phyloP scores from a whole-genome alignment of 164 flowering plant genomes.

The Magnolia officinalis region DNA sequence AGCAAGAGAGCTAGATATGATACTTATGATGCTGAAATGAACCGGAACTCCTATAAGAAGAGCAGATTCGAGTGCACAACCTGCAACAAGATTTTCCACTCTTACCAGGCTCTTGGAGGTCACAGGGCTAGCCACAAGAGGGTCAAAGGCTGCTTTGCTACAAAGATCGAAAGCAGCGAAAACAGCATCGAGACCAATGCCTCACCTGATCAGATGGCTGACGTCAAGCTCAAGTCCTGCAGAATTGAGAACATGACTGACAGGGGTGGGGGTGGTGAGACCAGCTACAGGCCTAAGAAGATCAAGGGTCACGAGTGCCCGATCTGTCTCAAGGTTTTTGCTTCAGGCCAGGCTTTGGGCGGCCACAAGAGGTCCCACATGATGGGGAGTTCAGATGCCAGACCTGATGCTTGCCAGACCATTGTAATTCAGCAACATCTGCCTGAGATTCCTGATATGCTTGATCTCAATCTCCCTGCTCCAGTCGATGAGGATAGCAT shows the following conservation, averaged over 20 bases:
- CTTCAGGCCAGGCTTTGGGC: constrained; percentile 74
- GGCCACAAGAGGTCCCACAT: constrained; percentile 75
- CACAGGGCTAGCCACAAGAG: constrained; percentile 53
- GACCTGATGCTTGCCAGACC: constrained; percentile 9
- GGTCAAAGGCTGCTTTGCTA: constrained; percentile 29
- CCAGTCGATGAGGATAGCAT: constrained; percentile 42
- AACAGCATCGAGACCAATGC: constrained; percentile 34
- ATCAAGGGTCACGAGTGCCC: constrained; percentile 55
- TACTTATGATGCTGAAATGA: constrained; percentile 19
- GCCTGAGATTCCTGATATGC: constrained; percentile 27
- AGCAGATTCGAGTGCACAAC: constrained; percentile 44
- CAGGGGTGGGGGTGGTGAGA: constrained; percentile 13
- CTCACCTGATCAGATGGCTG: constrained; percentile 19
- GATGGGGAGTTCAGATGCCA: constrained; percentile 29
- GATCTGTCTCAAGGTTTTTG: constrained; percentile 52
- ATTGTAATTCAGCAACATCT: constrained; percentile 31
- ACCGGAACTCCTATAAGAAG: constrained; percentile 25
- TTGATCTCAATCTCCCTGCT: constrained; percentile 75
- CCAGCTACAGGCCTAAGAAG: constrained; percentile 30
- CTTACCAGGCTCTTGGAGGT: constrained; percentile 60
- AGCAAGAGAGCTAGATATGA: constrained; percentile 19
- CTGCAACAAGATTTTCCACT: constrained; percentile 48
- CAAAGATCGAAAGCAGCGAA: constrained; percentile 40
- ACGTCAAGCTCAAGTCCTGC: constrained; percentile 19
- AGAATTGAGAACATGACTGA: constrained; percentile 5